A percentile compares a stretch with the other conserved stretches of the same genome.
Conservation (phyloP, 345 rosid genomes). For the Hibiscus syriacus region DNA sequence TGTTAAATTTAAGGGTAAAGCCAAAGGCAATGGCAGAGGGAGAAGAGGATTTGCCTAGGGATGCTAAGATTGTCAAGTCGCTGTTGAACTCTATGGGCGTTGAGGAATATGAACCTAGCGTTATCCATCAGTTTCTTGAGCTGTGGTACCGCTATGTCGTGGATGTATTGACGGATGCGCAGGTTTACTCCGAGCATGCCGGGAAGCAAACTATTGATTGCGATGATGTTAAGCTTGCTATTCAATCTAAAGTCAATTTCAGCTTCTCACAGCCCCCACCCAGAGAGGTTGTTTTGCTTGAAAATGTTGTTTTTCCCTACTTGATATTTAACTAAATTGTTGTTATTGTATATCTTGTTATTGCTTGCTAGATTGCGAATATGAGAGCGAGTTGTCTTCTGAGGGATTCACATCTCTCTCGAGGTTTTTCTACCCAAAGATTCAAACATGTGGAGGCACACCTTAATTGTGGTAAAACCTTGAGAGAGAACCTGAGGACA, state of each 20-base stretch:
- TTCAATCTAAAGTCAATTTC: slow-evolving; percentile 81
- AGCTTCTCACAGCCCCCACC: slow-evolving; percentile 96
- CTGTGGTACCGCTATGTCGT: slow-evolving; percentile 86
- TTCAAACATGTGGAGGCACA: too few species aligned
- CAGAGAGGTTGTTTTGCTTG: slow-evolving; percentile 44
- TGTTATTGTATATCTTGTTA: neutral
- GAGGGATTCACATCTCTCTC: too few species aligned
- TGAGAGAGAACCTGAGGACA: too few species aligned
- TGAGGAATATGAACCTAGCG: slow-evolving; percentile 85
- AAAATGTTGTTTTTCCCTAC: neutral
- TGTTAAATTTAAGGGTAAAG: neutral
- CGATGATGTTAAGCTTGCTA: slow-evolving; percentile 87
- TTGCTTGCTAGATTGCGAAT: too few species aligned
- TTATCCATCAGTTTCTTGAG: slow-evolving; percentile 80
- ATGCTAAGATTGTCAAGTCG: slow-evolving; percentile 74
- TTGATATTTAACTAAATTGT: neutral
- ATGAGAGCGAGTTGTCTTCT: too few species aligned
- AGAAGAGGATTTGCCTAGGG: slow-evolving; percentile 68
- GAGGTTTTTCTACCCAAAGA: too few species aligned
- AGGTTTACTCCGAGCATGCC: slow-evolving; percentile 89
- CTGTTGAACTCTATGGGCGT: slow-evolving; percentile 86
- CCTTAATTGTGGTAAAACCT: too few species aligned
- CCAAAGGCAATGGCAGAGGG: slow-evolving; percentile 41
- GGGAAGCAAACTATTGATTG: slow-evolving; percentile 61
- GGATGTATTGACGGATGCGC: slow-evolving; percentile 75